Evolutionary conservation across 2,329 filamentous ascomycete genomes (phyloP).

Genomic region (Arthroderma sp.): DNA sequence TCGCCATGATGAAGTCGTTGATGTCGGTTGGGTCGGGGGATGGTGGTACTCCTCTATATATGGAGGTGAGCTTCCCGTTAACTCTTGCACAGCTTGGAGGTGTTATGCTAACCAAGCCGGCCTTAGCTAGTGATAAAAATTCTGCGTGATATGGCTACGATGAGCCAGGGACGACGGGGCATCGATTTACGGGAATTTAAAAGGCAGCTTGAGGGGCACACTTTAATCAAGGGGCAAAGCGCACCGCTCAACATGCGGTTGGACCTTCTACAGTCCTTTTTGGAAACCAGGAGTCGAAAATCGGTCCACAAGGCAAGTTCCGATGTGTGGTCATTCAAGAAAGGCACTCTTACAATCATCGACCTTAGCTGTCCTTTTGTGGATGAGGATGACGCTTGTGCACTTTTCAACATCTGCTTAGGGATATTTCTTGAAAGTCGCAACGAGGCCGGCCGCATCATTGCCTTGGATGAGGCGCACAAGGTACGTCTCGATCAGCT

Average conservation of each 20-base stretch:
- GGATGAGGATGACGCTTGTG: slow-evolving; percentile 52
- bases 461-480: slow-evolving; percentile 66
- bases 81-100: background rate
- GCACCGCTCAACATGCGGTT: slow-evolving; percentile 47
- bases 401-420: slow-evolving; percentile 59
- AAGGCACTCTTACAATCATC: slow-evolving; percentile 49
- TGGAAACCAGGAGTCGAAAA: slow-evolving; percentile 20
- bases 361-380: slow-evolving; percentile 64
- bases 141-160: slow-evolving; percentile 37
- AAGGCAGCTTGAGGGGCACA: slow-evolving; percentile 19
- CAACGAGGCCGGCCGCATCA: slow-evolving; percentile 39
- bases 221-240: slow-evolving; percentile 38
- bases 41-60: slow-evolving; percentile 37
- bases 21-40: slow-evolving; percentile 38
- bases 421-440: slow-evolving; percentile 50
- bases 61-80: slow-evolving; percentile 21
- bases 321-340: slow-evolving; percentile 16
- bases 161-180: slow-evolving; percentile 18
- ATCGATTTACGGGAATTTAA: slow-evolving; percentile 35
- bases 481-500: slow-evolving; percentile 36
- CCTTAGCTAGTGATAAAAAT: slow-evolving; percentile 20
- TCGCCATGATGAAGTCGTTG: slow-evolving; percentile 40
- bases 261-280: slow-evolving; percentile 51
- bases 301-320: background rate
- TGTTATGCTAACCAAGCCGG: background rate